Evolutionary conservation across 2,329 filamentous ascomycete species (phyloP).

Genomic region (Sporothrix luriei): DNA sequence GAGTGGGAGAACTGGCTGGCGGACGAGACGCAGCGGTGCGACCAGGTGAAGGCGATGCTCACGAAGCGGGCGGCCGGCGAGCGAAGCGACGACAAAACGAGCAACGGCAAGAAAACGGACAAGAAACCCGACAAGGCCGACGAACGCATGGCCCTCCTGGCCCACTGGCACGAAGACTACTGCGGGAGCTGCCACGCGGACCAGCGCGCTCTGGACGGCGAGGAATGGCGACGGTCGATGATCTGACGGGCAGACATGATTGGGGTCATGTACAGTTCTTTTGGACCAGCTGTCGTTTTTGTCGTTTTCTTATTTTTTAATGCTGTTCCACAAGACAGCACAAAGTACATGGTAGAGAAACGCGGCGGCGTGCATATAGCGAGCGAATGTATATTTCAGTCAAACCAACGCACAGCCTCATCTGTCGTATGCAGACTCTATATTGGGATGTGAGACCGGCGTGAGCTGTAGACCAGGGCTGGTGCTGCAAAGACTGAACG

Average conservation of each 20-base stretch:
- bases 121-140: constrained; percentile 33
- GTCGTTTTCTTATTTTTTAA: background rate
- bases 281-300: too few species aligned
- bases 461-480: background rate
- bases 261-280: background rate
- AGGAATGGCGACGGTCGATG: constrained; percentile 31
- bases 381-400: background rate
- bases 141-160: constrained; percentile 46
- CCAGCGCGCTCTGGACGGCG: constrained; percentile 39
- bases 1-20: constrained; percentile 94
- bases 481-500: background rate
- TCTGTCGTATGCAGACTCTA: background rate
- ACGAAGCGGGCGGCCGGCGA: constrained; percentile 31
- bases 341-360: background rate
- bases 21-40: constrained; percentile 76
- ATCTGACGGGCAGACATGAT: background rate
- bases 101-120: constrained; percentile 30
- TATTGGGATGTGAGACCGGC: background rate
- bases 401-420: too few species aligned
- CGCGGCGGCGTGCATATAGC: constrained; percentile 6
- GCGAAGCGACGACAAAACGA: background rate
- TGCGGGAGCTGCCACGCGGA: constrained; percentile 60
- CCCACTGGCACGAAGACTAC: constrained; percentile 56
- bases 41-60: constrained; percentile 58
- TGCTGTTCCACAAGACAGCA: background rate